Conservation (phyloP, 331 rosid species). For the Acacia pycnantha region DNA sequence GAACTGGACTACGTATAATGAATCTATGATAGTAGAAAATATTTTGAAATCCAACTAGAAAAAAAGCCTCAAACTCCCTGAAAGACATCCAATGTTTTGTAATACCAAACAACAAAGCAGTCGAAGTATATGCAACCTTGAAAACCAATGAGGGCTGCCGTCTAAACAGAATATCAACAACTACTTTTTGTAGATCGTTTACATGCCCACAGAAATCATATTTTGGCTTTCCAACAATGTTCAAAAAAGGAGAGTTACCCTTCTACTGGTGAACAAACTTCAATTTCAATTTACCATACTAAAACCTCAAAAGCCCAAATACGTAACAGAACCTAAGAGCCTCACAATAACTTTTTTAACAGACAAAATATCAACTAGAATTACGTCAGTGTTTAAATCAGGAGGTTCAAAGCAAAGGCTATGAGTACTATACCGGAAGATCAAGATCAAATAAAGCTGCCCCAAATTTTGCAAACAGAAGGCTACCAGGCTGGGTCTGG, state of each 20-base stretch:
- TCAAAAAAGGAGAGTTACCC: not conserved
- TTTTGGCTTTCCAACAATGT: not conserved
- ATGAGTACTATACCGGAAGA: slow-evolving; percentile 63
- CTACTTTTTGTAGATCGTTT: not conserved
- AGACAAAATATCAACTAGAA: slow-evolving; percentile 21
- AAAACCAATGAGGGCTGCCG: not conserved
- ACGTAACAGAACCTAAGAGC: not conserved
- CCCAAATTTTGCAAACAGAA: slow-evolving; percentile 85
- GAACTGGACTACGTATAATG: not conserved
- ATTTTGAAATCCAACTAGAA: slow-evolving; percentile 3
- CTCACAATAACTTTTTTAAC: not conserved
- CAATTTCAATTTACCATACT: not conserved
- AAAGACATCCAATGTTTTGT: not conserved
- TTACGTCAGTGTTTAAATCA: not conserved
- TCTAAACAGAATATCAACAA: not conserved
- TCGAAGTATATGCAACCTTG: not conserved
- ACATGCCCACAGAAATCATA: not conserved
- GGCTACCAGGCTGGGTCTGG: slow-evolving; percentile 84
- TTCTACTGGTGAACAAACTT: not conserved
- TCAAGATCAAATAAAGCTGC: slow-evolving; percentile 93
- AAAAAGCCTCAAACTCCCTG: slow-evolving; percentile 13
- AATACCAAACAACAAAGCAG: not conserved
- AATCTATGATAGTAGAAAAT: not conserved
- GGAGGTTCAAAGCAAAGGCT: not conserved
- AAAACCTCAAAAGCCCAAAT: not conserved